Percentiles rank a stretch among this genome's conserved stretches.
These are phyloP conservation scores for Kitagawia praeruptora DNA, from an alignment of 129 eudicot genomes.

Conservation along the genomic window DNA sequence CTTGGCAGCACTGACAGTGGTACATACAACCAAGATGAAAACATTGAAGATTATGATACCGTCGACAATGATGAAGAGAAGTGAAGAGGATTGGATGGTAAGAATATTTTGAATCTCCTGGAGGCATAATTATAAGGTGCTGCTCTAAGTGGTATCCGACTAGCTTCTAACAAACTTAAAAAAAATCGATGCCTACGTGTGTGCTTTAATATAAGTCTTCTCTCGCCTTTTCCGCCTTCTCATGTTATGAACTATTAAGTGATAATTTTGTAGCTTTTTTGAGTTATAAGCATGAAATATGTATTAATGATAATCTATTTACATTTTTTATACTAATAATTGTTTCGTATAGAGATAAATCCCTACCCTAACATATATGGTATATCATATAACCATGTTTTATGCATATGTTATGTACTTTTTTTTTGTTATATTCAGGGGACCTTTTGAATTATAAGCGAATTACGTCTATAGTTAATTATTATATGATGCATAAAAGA, in stretches of 20 bases:
- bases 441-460: neutral
- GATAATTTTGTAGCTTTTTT: neutral
- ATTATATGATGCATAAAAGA: neutral
- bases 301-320: neutral
- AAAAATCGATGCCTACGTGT: too few relatives aligned
- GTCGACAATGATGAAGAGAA: neutral
- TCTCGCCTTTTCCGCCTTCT: neutral
- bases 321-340: neutral
- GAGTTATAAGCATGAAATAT: neutral
- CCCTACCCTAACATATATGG: neutral
- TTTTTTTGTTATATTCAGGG: neutral
- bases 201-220: neutral
- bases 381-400: neutral
- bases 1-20: neutral
- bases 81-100: neutral
- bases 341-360: neutral
- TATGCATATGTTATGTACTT: neutral
- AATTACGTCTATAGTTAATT: neutral
- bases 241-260: neutral
- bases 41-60: neutral
- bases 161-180: neutral
- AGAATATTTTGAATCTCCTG: neutral
- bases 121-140: neutral
- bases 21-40: neutral
- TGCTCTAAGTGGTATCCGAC: neutral